A percentile compares a stretch with the other conserved stretches of the same genome.
phyloP scores from a whole-genome alignment of 495 filamentous ascomycete genomes.

The Lasiosphaeria ovina region DNA sequence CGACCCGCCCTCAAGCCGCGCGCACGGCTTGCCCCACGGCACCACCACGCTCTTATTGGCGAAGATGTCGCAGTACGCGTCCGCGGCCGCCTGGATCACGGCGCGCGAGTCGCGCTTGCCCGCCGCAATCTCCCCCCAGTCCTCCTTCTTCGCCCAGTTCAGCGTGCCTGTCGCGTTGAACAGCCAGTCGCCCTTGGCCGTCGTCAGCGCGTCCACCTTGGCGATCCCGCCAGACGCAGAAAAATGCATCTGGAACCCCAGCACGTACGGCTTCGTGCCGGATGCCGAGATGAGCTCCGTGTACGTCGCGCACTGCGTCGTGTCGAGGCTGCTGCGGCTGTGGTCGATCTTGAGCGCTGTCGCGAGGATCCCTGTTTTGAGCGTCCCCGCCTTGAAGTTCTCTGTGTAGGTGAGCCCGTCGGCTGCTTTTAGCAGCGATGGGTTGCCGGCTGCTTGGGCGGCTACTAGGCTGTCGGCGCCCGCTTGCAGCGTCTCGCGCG shows the following conservation, averaged over 20 bases:
- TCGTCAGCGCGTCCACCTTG: constrained; percentile 44
- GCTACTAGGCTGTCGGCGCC: constrained; percentile 41
- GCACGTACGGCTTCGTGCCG: constrained; percentile 44
- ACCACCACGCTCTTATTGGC: constrained; percentile 43
- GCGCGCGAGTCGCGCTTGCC: constrained; percentile 42
- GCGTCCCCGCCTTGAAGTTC: constrained; percentile 36
- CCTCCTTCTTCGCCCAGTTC: constrained; percentile 39
- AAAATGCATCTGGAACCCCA: constrained; percentile 47
- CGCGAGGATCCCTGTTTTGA: constrained; percentile 40
- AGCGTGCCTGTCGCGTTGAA: constrained; percentile 52
- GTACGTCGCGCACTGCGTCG: constrained; percentile 49
- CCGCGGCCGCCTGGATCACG: constrained; percentile 46
- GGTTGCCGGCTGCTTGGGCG: constrained; percentile 42
- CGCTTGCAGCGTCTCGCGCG: constrained; percentile 39
- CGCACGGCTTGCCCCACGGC: constrained; percentile 50
- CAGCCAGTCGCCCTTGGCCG: constrained; percentile 46
- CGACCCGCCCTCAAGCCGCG: constrained; percentile 46
- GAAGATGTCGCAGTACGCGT: constrained; percentile 51
- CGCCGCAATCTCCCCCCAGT: constrained; percentile 46
- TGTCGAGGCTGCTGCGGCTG: constrained; percentile 48
- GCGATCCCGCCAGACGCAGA: constrained; percentile 22
- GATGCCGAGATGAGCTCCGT: constrained; percentile 49
- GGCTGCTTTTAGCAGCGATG: constrained; percentile 30
- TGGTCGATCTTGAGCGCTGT: constrained; percentile 45
- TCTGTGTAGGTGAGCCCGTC: constrained; percentile 24